Evolutionary conservation across 1,284 basidiomycete species (phyloP).

Genomic region (Polyporus tsugae): DNA sequence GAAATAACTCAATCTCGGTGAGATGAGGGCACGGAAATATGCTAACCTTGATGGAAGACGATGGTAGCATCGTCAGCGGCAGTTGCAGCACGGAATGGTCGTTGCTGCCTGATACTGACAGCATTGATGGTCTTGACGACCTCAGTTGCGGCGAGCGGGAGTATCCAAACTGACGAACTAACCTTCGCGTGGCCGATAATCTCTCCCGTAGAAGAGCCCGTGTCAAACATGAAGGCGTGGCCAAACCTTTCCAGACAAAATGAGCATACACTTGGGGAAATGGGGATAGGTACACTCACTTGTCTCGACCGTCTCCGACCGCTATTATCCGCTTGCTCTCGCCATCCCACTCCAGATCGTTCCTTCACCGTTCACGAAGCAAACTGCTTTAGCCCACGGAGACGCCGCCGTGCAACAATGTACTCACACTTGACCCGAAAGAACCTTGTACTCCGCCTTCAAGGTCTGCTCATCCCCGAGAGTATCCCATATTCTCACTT

Average conservation of each 20-base stretch:
- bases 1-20: background rate
- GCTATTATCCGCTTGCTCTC: slow-evolving; percentile 96
- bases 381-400: background rate
- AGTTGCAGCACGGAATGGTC: slow-evolving; percentile 93
- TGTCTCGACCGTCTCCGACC: slow-evolving; percentile 95
- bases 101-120: slow-evolving; percentile 88
- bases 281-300: slow-evolving; percentile 53
- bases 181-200: slow-evolving; percentile 95
- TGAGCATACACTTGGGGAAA: too few species aligned
- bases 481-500: slow-evolving; percentile 94
- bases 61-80: slow-evolving; percentile 87
- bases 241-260: slow-evolving; percentile 68
- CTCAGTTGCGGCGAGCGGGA: background rate
- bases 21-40: too few species aligned
- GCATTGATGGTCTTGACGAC: slow-evolving; percentile 81
- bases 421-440: slow-evolving; percentile 83
- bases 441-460: slow-evolving; percentile 86
- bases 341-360: slow-evolving; percentile 96
- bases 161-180: background rate
- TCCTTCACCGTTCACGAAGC: slow-evolving; percentile 53
- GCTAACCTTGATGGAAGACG: slow-evolving; percentile 79
- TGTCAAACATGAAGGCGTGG: slow-evolving; percentile 88
- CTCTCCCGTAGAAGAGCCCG: slow-evolving; percentile 92
- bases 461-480: slow-evolving; percentile 87
- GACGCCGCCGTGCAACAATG: background rate